phyloP scores from a whole-genome alignment of 2,329 filamentous ascomycete genomes.

The Arthrinium phaeospermum region DNA sequence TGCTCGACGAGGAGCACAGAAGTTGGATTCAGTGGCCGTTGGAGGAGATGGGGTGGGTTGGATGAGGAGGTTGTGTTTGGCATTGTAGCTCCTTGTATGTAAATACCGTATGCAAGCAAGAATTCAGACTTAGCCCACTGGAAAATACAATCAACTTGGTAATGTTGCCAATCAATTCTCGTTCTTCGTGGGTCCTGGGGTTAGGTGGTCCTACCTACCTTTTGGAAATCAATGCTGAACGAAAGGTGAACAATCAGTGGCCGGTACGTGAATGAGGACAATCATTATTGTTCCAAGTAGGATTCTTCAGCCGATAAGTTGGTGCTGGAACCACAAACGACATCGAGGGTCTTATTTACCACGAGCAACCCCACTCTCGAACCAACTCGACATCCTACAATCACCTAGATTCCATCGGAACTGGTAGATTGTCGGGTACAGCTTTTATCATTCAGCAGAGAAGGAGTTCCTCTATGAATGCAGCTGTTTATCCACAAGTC shows the following conservation, averaged over 20 bases:
- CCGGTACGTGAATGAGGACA: not conserved
- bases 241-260: not conserved
- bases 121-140: too few relatives aligned
- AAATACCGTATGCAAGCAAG: too few relatives aligned
- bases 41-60: constrained; percentile 34
- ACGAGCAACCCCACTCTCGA: not conserved
- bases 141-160: too few relatives aligned
- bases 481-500: too few relatives aligned
- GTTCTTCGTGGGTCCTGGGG: not conserved
- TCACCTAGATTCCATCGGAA: too few relatives aligned
- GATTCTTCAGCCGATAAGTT: not conserved
- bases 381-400: too few relatives aligned
- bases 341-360: not conserved
- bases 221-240: not conserved
- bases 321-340: too few relatives aligned
- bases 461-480: too few relatives aligned
- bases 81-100: too few relatives aligned
- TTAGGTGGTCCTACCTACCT: not conserved
- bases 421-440: too few relatives aligned
- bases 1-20: constrained; percentile 29
- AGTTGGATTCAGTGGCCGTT: constrained; percentile 29
- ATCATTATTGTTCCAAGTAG: not conserved
- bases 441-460: too few relatives aligned
- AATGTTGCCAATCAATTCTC: too few relatives aligned
- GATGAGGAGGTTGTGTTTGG: not conserved